Evolutionary conservation across 2,329 filamentous ascomycete species (phyloP), one percentile per base, ranked within the genome.

Genomic region (Chrysoporthe deuterocubensis): DNA sequence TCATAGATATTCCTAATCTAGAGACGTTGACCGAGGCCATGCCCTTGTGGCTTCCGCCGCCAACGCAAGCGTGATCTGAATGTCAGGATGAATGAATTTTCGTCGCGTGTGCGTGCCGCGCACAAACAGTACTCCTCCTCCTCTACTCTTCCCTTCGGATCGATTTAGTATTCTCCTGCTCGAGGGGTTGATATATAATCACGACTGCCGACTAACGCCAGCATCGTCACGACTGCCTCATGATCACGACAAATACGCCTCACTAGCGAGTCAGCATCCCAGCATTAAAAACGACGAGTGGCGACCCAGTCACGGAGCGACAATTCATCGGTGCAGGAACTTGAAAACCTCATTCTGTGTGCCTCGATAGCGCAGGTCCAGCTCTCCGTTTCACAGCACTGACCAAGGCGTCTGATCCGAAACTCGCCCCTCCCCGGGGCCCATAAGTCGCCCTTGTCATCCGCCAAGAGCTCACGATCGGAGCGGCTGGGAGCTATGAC

Each of bases 261-360:
- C 34, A 57, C 54, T 57, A 57, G 54, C 54, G 54, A 57, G 54
- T 57, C 54, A 57, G 54, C 34, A 57, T 40, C 54, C 54, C 32
- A 40, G 54, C 54, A 57, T 37, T 34, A n/a, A n/a, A 26, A 16
- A 57, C 18, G 18, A 26, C 16, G 34, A 11, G 54, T 57, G 54
- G 54, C 54, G 34, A 40, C 54, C 34, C 40, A 34, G 34, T 40
- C 54, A 57, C 34, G 8, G 34, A 57, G 32, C 32, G 34, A 40
- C 54, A 57, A 40, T 26, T 40, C 54, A 57, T 21, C 54, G 9
- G 2, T 16, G 32, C 32, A 57, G 18, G 18, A 40, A 34, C 32
- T 16, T 40, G 32, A 57, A 57, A 40, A 26, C 50, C 26, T 54
- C 50, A 32, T 21, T 21, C 13, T 54, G 50, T 34, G 50, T 26